Percentiles rank a stretch among this genome's conserved stretches.
These are phyloP conservation scores for Apophysomyces trapeziformis DNA, from an alignment of 371 early-diverging fungal genomes.

Conservation along the genomic window DNA sequence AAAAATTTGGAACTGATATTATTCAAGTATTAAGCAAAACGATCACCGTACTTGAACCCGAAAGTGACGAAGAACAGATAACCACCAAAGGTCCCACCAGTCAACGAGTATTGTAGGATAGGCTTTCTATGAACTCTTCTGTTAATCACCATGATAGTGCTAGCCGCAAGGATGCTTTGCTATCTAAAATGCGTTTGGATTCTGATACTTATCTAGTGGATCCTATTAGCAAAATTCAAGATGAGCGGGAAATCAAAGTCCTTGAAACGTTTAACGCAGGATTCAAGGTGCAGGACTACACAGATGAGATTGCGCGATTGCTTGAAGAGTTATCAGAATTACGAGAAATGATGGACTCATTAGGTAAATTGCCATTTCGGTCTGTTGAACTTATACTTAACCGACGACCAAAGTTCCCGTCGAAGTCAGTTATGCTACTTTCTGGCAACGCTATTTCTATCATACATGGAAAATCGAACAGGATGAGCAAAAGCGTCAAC, in stretches of 20 bases:
- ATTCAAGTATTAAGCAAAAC: conserved; percentile 38
- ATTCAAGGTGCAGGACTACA: conserved; percentile 47
- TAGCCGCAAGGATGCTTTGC: conserved; percentile 45
- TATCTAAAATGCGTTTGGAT: conserved; percentile 46
- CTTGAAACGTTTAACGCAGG: conserved; percentile 36
- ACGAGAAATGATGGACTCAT: conserved; percentile 47
- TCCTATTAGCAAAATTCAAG: conserved; percentile 19
- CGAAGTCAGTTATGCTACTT: conserved; percentile 45
- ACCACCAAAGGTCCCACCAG: conserved; percentile 8
- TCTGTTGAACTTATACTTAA: neutral
- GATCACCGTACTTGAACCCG: conserved; percentile 43
- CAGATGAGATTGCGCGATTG: conserved; percentile 48
- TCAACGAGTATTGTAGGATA: conserved; percentile 38
- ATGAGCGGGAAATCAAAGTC: conserved; percentile 25
- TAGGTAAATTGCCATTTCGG: conserved; percentile 27
- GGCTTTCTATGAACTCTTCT: neutral
- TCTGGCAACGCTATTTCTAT: conserved; percentile 57
- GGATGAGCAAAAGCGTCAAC: conserved; percentile 49
- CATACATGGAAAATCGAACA: conserved; percentile 50
- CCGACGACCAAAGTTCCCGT: conserved; percentile 41
- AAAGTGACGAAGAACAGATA: conserved; percentile 25
- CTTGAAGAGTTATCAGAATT: conserved; percentile 41
- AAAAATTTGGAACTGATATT: conserved; percentile 51
- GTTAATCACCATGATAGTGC: conserved; percentile 29
- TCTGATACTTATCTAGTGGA: conserved; percentile 36